Percentiles rank a stretch among this genome's conserved stretches.
These are phyloP conservation scores for Arctium lappa DNA, from an alignment of 129 eudicot species.

Conservation along the genomic window DNA sequence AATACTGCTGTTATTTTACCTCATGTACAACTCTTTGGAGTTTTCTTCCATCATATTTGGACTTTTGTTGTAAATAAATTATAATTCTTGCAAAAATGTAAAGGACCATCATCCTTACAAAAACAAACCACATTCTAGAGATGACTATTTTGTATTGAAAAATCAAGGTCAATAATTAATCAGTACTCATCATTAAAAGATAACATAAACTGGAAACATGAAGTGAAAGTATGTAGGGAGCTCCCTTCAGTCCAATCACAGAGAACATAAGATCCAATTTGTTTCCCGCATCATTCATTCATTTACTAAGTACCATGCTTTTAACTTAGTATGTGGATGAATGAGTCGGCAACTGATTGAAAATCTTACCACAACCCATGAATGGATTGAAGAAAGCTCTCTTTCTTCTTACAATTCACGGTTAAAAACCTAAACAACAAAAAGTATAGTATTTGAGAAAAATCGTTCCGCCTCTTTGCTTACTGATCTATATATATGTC, in stretches of 20 bases:
- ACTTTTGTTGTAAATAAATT: no score
- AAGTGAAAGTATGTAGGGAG: constrained; percentile 51
- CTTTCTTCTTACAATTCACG: constrained; percentile 5
- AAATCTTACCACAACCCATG: constrained; percentile 52
- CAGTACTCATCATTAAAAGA: background rate
- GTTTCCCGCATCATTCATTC: constrained; percentile 94
- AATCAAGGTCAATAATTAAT: background rate
- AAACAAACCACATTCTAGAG: no score
- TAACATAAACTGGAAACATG: background rate
- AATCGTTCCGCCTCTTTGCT: no score
- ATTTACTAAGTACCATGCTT: constrained; percentile 30
- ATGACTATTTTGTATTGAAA: background rate
- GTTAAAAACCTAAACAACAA: no score
- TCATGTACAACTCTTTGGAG: no score
- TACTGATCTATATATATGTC: no score
- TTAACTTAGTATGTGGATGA: constrained; percentile 78
- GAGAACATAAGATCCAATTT: constrained; percentile 56
- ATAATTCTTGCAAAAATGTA: no score
- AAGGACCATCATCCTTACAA: no score
- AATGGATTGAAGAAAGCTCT: constrained; percentile 99
- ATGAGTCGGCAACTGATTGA: constrained; percentile 99
- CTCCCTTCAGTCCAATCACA: constrained; percentile 98
- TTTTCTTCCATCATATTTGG: no score
- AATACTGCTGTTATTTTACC: background rate
- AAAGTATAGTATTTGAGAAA: background rate